A percentile compares a stretch with the other conserved stretches of the same genome.
These are phyloP conservation scores for Bipolaris victoriae DNA, from an alignment of 2,329 filamentous ascomycete species.

Conservation along the genomic window DNA sequence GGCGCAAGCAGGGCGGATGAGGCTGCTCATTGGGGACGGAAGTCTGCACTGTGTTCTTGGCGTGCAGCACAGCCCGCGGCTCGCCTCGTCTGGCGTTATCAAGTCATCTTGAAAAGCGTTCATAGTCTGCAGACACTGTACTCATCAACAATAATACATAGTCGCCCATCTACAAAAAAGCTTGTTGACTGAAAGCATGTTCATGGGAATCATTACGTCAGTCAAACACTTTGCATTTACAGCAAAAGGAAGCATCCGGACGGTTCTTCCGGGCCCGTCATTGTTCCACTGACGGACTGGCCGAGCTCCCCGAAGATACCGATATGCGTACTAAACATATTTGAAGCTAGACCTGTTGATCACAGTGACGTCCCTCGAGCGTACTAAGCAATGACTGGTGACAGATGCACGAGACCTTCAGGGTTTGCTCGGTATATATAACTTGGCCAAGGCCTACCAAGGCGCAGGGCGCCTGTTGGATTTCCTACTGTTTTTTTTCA, in stretches of 20 bases:
- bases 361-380: conserved; percentile 36
- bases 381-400: conserved; percentile 22
- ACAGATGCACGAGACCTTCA: conserved; percentile 34
- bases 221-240: background rate
- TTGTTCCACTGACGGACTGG: conserved; percentile 25
- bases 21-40: conserved; percentile 5
- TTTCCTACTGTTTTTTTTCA: conserved; percentile 11
- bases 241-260: conserved; percentile 8
- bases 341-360: conserved; percentile 22
- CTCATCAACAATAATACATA: background rate
- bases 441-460: conserved; percentile 20
- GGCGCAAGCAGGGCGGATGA: background rate
- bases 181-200: background rate
- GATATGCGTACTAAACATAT: conserved; percentile 26
- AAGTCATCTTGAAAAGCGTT: background rate
- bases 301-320: conserved; percentile 35
- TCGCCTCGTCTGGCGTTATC: background rate
- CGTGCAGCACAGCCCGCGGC: conserved; percentile 6
- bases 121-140: background rate
- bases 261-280: conserved; percentile 11
- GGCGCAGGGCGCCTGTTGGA: background rate
- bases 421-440: conserved; percentile 18
- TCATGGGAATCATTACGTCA: conserved; percentile 3
- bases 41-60: conserved; percentile 14
- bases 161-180: background rate